Percentiles rank a stretch among this genome's conserved stretches.
These are phyloP conservation scores for Fusarium sororula DNA, from an alignment of 2,329 filamentous ascomycete species.

Conservation along the genomic window DNA sequence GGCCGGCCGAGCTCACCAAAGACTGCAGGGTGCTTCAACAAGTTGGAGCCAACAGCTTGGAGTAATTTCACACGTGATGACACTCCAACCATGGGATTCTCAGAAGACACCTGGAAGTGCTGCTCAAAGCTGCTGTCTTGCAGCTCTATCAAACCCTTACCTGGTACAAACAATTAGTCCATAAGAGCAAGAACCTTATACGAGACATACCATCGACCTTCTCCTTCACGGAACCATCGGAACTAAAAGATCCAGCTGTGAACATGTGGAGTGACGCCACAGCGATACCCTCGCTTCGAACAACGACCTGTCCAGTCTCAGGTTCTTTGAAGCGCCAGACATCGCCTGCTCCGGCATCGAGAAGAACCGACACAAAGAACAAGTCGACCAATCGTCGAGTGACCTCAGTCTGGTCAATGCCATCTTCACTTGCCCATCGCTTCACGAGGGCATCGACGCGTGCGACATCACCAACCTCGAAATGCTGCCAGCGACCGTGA, in stretches of 20 bases:
- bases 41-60: conserved; percentile 53
- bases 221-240: background rate
- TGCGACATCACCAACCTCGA: conserved; percentile 63
- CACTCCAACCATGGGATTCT: conserved; percentile 58
- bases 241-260: conserved; percentile 50
- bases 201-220: conserved; percentile 48
- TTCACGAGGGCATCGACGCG: conserved; percentile 57
- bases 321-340: conserved; percentile 58
- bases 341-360: conserved; percentile 65
- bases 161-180: conserved; percentile 14
- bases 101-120: conserved; percentile 55
- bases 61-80: conserved; percentile 54
- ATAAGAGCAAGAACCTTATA: too few species aligned
- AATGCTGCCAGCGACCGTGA: conserved; percentile 71
- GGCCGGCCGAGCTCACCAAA: conserved; percentile 56
- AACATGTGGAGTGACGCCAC: conserved; percentile 63
- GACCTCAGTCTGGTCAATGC: conserved; percentile 53
- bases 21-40: conserved; percentile 49
- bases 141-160: conserved; percentile 47
- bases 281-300: conserved; percentile 61
- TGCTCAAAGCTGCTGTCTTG: conserved; percentile 46
- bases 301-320: conserved; percentile 46
- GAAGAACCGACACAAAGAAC: conserved; percentile 68
- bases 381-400: conserved; percentile 67
- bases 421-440: conserved; percentile 53